A percentile compares a stretch with the other conserved stretches of the same genome.
These are phyloP conservation scores for Boletus fagicola DNA, from an alignment of 768 basidiomycete genomes.

Conservation along the genomic window DNA sequence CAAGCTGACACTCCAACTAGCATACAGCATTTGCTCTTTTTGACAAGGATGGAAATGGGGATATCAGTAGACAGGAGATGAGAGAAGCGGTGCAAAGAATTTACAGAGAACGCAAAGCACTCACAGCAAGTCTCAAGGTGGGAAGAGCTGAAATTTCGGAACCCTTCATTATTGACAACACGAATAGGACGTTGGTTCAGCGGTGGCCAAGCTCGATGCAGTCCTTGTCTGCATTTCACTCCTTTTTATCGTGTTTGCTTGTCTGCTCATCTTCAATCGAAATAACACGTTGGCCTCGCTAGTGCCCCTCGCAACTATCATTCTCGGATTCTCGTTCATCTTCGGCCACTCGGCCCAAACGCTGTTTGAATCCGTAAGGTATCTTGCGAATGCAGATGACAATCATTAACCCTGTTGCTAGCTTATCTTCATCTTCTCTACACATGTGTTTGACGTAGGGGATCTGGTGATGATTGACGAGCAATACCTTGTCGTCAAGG, in stretches of 20 bases:
- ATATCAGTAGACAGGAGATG: slow-evolving; percentile 77
- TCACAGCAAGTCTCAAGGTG: slow-evolving; percentile 70
- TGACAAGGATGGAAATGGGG: slow-evolving; percentile 82
- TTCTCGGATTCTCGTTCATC: slow-evolving; percentile 82
- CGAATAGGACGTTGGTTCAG: slow-evolving; percentile 65
- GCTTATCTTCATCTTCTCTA: slow-evolving; percentile 84
- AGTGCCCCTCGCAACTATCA: slow-evolving; percentile 75
- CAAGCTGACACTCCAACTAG: slow-evolving; percentile 33
- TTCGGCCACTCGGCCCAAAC: slow-evolving; percentile 81
- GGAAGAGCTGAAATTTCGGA: slow-evolving; percentile 4
- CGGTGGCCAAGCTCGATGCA: slow-evolving; percentile 74
- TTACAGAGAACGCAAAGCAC: slow-evolving; percentile 71
- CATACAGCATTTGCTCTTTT: slow-evolving; percentile 69
- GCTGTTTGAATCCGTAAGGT: slow-evolving; percentile 69
- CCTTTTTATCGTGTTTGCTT: slow-evolving; percentile 61
- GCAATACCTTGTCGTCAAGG: slow-evolving; percentile 48
- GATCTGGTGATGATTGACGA: slow-evolving; percentile 80
- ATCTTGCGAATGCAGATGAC: neutral
- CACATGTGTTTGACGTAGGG: slow-evolving; percentile 83
- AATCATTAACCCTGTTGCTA: slow-evolving; percentile 24
- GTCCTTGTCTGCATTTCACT: slow-evolving; percentile 62
- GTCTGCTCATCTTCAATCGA: slow-evolving; percentile 72
- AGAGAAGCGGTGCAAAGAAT: slow-evolving; percentile 79
- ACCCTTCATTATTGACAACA: slow-evolving; percentile 3
- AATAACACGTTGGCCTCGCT: slow-evolving; percentile 65